Evolutionary conservation across 2,329 filamentous ascomycete species (phyloP), one percentile per base, ranked within the genome.

Genomic region (Acrocalymma vagum): DNA sequence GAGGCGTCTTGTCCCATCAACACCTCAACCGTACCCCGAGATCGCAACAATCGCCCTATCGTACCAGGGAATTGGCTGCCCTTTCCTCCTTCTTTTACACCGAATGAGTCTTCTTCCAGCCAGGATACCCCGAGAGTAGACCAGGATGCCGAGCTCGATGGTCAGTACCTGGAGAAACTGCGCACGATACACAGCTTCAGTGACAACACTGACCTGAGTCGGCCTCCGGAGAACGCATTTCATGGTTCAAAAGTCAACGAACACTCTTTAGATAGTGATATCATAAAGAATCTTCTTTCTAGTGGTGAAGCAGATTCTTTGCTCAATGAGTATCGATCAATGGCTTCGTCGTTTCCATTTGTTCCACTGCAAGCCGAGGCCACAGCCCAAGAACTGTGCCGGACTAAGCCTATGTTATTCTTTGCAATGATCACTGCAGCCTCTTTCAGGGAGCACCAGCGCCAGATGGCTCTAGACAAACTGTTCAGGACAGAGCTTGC

Each of bases 401-500:
- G 22, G 6, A 45, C 51, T 6, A 60, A 59, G 11, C 63, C 64
- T 3, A 67, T 69, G 64, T 42, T 67, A 3, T 57, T 67, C 22
- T 52, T 67, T 10, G 62, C 63, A 1, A 54, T 66, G 7, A 41
- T 67, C 0, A 60, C 55, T 7, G 57, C 54, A 8, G 55, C 64
- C 1, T 65, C 63, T 0, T 64, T 57, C 55, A 51, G 50, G 36
- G 48, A 65, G 9, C 61, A 62, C 28, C 29, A 47, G 6, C 55
- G 50, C 6, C 62, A 63, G 29, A 58, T 54, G 45, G 22, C 33
- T 13, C 55, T 69, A 14, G 64, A 69, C 21, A 29, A 38, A 4
- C 20, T 57, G 2, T 69, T 56, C 31, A 59, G 64, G 2, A 55
- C 33, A 1, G 60, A 69, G 29, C 50, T 69, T n/a, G 64, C 64